These are phyloP conservation scores for Neopestalotiopsis sp. DNA, from an alignment of 2,329 filamentous ascomycete genomes.

Conservation along the genomic window DNA sequence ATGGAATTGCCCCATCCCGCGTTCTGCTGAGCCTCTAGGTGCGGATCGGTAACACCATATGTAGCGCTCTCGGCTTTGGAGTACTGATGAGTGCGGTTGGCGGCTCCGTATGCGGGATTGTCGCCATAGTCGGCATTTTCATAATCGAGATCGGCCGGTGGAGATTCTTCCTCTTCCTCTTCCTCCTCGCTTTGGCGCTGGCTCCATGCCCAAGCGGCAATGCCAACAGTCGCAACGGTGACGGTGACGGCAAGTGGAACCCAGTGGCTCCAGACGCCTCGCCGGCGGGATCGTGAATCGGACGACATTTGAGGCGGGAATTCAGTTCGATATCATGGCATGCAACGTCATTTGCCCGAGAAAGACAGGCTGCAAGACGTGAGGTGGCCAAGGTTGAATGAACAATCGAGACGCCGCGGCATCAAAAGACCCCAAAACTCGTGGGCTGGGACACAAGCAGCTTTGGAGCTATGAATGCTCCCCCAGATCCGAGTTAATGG, in stretches of 20 bases:
- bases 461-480: background rate
- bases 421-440: slow-evolving; percentile 2
- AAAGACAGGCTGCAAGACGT: background rate
- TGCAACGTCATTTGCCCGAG: slow-evolving; percentile 4
- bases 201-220: slow-evolving; percentile 94
- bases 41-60: slow-evolving; percentile 46
- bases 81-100: slow-evolving; percentile 42
- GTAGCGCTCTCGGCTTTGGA: slow-evolving; percentile 46
- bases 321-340: slow-evolving; percentile 17
- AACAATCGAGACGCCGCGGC: background rate
- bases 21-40: slow-evolving; percentile 39
- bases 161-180: slow-evolving; percentile 66
- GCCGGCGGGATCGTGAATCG: slow-evolving; percentile 63
- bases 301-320: slow-evolving; percentile 57
- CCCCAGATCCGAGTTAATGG: background rate
- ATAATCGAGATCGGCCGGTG: slow-evolving; percentile 57
- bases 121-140: slow-evolving; percentile 54
- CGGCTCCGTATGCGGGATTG: slow-evolving; percentile 54
- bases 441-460: slow-evolving; percentile 11
- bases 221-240: slow-evolving; percentile 82
- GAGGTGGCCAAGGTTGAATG: background rate
- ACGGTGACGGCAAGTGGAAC: slow-evolving; percentile 86
- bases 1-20: slow-evolving; percentile 76
- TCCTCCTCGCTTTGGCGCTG: slow-evolving; percentile 81
- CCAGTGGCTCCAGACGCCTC: slow-evolving; percentile 80